Conservation (phyloP, 306 rosid genomes). For the Cucumis melo region DNA sequence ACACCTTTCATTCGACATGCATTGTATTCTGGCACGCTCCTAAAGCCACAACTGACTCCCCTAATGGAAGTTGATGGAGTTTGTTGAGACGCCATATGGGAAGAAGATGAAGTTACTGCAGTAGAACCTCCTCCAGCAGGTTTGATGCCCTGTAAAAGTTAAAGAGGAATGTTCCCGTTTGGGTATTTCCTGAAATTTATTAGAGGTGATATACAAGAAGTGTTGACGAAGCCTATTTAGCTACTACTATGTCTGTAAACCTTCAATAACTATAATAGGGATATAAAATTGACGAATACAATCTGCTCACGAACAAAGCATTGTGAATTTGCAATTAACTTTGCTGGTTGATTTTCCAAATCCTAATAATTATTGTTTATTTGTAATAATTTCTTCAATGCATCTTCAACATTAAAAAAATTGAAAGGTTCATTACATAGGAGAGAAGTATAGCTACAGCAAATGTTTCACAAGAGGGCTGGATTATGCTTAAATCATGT, state of each 20-base stretch:
- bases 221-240: background rate
- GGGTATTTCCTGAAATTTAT: constrained; percentile 30
- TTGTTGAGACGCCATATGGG: constrained; percentile 46
- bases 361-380: background rate
- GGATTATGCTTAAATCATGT: background rate
- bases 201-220: constrained; percentile 20
- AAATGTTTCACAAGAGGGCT: background rate
- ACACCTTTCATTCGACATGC: constrained; percentile 45
- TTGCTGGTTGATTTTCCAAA: background rate
- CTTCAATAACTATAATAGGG: background rate
- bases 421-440: background rate
- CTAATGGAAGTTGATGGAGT: constrained; percentile 46
- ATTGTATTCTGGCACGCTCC: constrained; percentile 47
- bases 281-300: background rate
- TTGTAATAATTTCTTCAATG: background rate
- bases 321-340: background rate
- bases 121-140: constrained; percentile 47
- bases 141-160: constrained; percentile 52
- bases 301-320: background rate
- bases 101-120: constrained; percentile 45
- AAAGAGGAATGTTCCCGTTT: constrained; percentile 30
- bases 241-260: background rate
- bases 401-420: background rate
- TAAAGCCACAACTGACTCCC: constrained; percentile 44
- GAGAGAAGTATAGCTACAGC: background rate